Conservation (phyloP, 2,329 filamentous ascomycete genomes). For the Colletotrichum liaoningense region DNA sequence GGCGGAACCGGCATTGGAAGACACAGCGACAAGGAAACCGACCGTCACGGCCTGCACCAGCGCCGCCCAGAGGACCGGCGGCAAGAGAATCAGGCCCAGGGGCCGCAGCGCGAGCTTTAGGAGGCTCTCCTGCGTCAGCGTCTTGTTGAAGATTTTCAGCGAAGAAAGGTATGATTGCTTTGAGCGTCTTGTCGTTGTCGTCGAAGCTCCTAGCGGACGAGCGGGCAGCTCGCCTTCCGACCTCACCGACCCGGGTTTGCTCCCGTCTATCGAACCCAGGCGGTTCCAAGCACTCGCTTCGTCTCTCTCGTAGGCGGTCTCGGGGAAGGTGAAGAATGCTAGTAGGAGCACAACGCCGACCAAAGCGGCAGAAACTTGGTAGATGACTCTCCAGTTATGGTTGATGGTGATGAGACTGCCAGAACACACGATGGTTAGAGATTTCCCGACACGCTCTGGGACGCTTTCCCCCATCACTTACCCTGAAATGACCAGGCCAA, state of each 20-base stretch:
- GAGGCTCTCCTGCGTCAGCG: conserved; percentile 58
- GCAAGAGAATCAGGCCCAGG: conserved; percentile 60
- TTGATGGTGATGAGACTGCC: conserved; percentile 59
- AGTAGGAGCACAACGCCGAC: conserved; percentile 60
- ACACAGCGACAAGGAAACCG: conserved; percentile 66
- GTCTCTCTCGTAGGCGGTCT: conserved; percentile 63
- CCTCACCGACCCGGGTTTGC: conserved; percentile 24
- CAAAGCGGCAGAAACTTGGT: conserved; percentile 61
- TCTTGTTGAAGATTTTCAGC: conserved; percentile 53
- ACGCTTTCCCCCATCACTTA: conserved; percentile 31
- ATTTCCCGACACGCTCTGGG: not conserved
- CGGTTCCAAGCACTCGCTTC: conserved; percentile 11
- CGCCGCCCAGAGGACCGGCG: conserved; percentile 66
- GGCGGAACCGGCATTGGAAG: conserved; percentile 61
- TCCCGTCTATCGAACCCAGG: conserved; percentile 16
- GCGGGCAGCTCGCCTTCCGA: conserved; percentile 36
- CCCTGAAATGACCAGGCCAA: conserved; percentile 56
- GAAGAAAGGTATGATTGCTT: conserved; percentile 48
- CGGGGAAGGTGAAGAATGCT: conserved; percentile 65
- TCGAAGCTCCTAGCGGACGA: not conserved
- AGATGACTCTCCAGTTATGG: conserved; percentile 62
- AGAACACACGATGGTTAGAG: conserved; percentile 7
- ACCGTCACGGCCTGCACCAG: conserved; percentile 66
- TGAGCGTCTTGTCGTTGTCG: not conserved
- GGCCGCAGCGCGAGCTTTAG: conserved; percentile 61